Percentiles rank a stretch among this genome's conserved stretches.
Conservation (phyloP, 2,329 filamentous ascomycete genomes). For the Botrytis cinerea region DNA sequence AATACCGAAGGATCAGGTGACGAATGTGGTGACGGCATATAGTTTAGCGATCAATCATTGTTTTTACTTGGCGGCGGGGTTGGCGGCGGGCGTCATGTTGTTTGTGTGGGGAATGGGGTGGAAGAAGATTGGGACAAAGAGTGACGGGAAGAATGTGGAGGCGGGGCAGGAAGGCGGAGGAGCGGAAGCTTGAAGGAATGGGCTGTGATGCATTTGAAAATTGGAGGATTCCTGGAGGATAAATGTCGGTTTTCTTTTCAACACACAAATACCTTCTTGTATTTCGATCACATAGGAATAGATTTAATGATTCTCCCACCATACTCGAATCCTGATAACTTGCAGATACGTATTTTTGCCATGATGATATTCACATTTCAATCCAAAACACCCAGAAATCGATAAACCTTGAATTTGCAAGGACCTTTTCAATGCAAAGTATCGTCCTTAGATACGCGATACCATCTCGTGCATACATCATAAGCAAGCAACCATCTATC, state of each 20-base stretch:
- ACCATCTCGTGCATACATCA: neutral
- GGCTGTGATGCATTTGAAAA: neutral
- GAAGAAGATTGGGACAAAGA: neutral
- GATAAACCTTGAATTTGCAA: neutral
- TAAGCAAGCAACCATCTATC: neutral
- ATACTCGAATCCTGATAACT: neutral
- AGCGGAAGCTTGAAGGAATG: neutral
- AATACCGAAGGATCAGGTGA: slow-evolving; percentile 41
- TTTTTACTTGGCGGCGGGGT: neutral
- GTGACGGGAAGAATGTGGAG: neutral
- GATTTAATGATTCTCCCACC: neutral
- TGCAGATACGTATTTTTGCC: neutral
- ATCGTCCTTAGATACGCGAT: neutral
- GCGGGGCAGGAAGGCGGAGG: too few species aligned
- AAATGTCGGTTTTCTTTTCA: too few species aligned
- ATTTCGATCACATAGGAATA: neutral
- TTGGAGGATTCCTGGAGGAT: neutral
- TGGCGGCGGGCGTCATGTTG: neutral
- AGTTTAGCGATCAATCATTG: slow-evolving; percentile 36
- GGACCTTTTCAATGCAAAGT: neutral
- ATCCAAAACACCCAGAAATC: neutral
- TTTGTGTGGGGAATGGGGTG: neutral
- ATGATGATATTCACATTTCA: neutral
- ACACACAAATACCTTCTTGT: too few species aligned
- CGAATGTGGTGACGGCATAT: slow-evolving; percentile 47